Conservation (phyloP, 768 basidiomycete genomes). For the Fomitopsis serialis region DNA sequence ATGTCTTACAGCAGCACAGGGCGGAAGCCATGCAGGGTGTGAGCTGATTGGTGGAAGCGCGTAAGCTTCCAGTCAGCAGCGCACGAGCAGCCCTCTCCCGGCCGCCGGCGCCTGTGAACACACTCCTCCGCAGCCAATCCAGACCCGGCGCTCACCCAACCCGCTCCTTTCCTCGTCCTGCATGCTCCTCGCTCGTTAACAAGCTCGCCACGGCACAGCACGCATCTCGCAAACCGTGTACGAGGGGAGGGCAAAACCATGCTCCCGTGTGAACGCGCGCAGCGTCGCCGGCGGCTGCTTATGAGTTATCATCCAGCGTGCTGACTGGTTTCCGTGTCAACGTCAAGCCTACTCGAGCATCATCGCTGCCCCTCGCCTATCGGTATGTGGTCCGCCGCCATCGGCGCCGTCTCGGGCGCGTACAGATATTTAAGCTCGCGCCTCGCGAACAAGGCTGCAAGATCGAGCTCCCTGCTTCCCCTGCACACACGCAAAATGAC, state of each 20-base stretch:
- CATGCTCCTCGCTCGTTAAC: no score
- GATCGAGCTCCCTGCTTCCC: background rate
- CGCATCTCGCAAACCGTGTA: background rate
- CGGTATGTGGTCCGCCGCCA: background rate
- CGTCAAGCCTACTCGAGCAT: no score
- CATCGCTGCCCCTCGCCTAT: background rate
- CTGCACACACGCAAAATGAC: background rate
- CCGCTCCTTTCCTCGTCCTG: no score
- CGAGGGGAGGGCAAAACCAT: background rate
- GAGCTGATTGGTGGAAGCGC: no score
- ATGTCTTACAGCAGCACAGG: no score
- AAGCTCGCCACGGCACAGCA: background rate
- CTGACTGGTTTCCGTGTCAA: background rate
- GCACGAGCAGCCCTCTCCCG: no score
- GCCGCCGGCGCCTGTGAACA: no score
- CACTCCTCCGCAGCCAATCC: no score
- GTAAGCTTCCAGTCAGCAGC: no score
- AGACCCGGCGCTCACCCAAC: no score
- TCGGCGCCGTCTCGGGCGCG: background rate
- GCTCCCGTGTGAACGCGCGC: background rate
- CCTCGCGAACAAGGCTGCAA: background rate
- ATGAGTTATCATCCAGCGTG: background rate
- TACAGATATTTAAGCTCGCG: background rate
- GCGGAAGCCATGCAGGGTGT: no score
- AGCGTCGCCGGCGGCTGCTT: background rate